Conservation (phyloP, 2,329 filamentous ascomycete species). For the Ophiobolus disseminans region DNA sequence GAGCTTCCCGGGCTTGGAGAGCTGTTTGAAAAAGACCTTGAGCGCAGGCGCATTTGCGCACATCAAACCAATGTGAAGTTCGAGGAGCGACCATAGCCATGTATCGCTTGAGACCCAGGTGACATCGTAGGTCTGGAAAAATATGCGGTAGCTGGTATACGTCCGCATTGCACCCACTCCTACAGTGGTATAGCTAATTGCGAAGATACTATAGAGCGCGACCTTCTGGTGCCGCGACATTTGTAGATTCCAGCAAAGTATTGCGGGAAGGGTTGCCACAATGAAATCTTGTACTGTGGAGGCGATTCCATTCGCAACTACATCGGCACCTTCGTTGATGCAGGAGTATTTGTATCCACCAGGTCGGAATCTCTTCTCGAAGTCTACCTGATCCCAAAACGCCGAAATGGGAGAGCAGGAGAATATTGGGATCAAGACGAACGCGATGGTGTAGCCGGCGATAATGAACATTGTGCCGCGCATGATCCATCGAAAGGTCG, state of each 20-base stretch:
- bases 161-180: constrained; percentile 23
- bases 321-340: constrained; percentile 28
- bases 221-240: constrained; percentile 30
- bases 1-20: background rate
- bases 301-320: constrained; percentile 24
- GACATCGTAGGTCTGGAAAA: constrained; percentile 34
- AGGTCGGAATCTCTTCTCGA: constrained; percentile 6
- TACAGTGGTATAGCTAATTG: constrained; percentile 25
- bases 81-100: constrained; percentile 23
- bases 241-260: constrained; percentile 33
- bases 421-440: constrained; percentile 26
- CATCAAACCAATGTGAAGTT: constrained; percentile 32
- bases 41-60: constrained; percentile 34
- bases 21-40: constrained; percentile 28
- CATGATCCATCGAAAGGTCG: constrained; percentile 20
- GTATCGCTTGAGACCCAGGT: constrained; percentile 26
- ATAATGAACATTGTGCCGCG: constrained; percentile 23
- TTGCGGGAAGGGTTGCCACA: constrained; percentile 26
- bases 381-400: constrained; percentile 31
- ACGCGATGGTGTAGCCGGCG: constrained; percentile 21
- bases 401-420: constrained; percentile 30
- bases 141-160: constrained; percentile 22
- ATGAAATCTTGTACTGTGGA: constrained; percentile 25
- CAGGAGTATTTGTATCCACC: constrained; percentile 28
- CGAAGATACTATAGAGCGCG: constrained; percentile 30